Evolutionary conservation across 2,329 filamentous ascomycete genomes (phyloP).

Genomic region (Blumeria hordei): DNA sequence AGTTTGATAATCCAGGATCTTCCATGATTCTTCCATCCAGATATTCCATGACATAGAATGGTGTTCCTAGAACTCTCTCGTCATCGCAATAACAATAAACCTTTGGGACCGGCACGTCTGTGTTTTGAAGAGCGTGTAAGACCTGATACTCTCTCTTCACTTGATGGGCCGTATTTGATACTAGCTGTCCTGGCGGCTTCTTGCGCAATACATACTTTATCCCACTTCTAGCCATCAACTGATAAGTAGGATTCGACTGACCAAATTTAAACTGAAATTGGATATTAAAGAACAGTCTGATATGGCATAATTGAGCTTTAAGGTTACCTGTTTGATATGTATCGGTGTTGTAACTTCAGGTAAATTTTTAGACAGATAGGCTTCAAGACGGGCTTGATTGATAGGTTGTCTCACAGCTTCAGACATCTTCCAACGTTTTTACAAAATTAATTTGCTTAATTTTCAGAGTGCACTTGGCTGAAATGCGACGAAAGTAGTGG

Average conservation of each 20-base stretch:
- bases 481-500: too few species aligned
- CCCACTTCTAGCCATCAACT: slow-evolving; percentile 49
- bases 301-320: background rate
- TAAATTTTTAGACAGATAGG: slow-evolving; percentile 55
- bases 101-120: slow-evolving; percentile 66
- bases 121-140: slow-evolving; percentile 56
- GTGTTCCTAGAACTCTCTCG: slow-evolving; percentile 52
- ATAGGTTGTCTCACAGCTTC: slow-evolving; percentile 78
- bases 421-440: slow-evolving; percentile 32
- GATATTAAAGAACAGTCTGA: background rate
- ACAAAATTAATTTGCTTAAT: too few species aligned
- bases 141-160: slow-evolving; percentile 91
- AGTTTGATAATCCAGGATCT: slow-evolving; percentile 57
- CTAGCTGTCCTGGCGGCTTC: slow-evolving; percentile 84
- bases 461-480: too few species aligned
- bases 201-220: slow-evolving; percentile 75
- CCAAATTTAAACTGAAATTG: slow-evolving; percentile 66
- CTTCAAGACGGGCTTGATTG: slow-evolving; percentile 54
- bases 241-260: slow-evolving; percentile 93
- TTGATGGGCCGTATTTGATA: slow-evolving; percentile 84
- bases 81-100: slow-evolving; percentile 76
- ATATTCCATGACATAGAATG: slow-evolving; percentile 96
- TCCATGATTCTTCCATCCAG: slow-evolving; percentile 84
- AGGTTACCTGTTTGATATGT: slow-evolving; percentile 61
- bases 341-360: slow-evolving; percentile 64